Conservation (phyloP, 495 filamentous ascomycete species). For the Ramalina peruviana region DNA sequence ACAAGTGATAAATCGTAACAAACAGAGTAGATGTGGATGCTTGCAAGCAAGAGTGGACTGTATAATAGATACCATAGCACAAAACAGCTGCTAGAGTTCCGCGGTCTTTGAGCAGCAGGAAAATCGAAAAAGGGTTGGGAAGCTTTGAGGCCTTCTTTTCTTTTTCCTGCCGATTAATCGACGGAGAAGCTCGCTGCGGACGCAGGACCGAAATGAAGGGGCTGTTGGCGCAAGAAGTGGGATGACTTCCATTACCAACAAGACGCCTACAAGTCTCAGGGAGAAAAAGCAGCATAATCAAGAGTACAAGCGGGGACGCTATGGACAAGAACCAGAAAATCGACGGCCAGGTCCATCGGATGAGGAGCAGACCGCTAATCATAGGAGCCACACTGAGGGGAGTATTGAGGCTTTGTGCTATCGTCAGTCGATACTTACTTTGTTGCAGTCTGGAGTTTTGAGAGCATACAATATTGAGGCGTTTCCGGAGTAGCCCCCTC, state of each 20-base stretch:
- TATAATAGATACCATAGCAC: slow-evolving; percentile 29
- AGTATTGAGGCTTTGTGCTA: slow-evolving; percentile 47
- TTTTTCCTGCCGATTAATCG: slow-evolving; percentile 40
- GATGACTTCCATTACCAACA: slow-evolving; percentile 26
- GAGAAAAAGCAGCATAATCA: slow-evolving; percentile 22
- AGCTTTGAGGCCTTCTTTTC: slow-evolving; percentile 21
- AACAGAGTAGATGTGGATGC: slow-evolving; percentile 21
- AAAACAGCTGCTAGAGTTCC: no score
- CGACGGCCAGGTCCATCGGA: slow-evolving; percentile 54
- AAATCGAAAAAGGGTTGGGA: slow-evolving; percentile 34
- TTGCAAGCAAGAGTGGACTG: slow-evolving; percentile 20
- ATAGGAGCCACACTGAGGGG: slow-evolving; percentile 18
- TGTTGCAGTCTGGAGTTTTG: slow-evolving; percentile 20
- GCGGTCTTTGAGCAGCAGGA: slow-evolving; percentile 22
- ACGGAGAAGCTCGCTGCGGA: slow-evolving; percentile 23
- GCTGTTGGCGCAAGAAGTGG: slow-evolving; percentile 30
- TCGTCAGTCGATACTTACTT: slow-evolving; percentile 38
- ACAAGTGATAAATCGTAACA: not conserved
- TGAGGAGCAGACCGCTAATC: slow-evolving; percentile 33
- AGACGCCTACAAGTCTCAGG: slow-evolving; percentile 31
- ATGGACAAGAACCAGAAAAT: slow-evolving; percentile 69
- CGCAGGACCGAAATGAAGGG: slow-evolving; percentile 36
- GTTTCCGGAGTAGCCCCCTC: slow-evolving; percentile 34
- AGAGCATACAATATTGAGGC: slow-evolving; percentile 24
- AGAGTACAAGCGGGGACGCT: slow-evolving; percentile 26